Conservation (phyloP, 106 monocot species). For the Acorus calamus region DNA sequence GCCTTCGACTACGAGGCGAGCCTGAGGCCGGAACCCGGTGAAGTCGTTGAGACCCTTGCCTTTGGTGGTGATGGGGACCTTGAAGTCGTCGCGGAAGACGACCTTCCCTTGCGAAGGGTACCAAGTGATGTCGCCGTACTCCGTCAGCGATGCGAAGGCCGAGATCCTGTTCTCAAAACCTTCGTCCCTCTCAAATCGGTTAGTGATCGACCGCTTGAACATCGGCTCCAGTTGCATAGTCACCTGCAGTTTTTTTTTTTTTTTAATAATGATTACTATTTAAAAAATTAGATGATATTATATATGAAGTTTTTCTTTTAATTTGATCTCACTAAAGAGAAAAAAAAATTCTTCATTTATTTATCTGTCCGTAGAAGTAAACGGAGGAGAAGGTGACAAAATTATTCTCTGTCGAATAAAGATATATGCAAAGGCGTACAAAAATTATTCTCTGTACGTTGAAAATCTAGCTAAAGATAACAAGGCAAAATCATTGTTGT, state of each 20-base stretch:
- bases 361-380: too few species aligned
- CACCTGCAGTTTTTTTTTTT: constrained; percentile 3
- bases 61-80: background rate
- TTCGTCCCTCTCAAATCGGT: background rate
- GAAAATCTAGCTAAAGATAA: too few species aligned
- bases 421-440: too few species aligned
- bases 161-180: constrained; percentile 1
- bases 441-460: too few species aligned
- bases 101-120: constrained; percentile 12
- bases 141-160: constrained; percentile 3
- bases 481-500: too few species aligned
- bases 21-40: constrained; percentile 9
- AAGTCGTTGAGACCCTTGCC: constrained; percentile 9
- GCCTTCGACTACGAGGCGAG: background rate
- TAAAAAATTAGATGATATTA: too few species aligned
- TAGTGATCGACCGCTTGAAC: constrained; percentile 17
- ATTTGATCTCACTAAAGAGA: too few species aligned
- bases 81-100: constrained; percentile 5
- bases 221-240: constrained; percentile 8
- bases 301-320: too few species aligned
- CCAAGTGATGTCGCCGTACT: constrained; percentile 15
- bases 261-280: too few species aligned
- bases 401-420: too few species aligned
- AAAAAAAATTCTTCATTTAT: too few species aligned
- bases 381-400: too few species aligned